Conservation (phyloP, 306 rosid species). For the Trifolium subterraneum region DNA sequence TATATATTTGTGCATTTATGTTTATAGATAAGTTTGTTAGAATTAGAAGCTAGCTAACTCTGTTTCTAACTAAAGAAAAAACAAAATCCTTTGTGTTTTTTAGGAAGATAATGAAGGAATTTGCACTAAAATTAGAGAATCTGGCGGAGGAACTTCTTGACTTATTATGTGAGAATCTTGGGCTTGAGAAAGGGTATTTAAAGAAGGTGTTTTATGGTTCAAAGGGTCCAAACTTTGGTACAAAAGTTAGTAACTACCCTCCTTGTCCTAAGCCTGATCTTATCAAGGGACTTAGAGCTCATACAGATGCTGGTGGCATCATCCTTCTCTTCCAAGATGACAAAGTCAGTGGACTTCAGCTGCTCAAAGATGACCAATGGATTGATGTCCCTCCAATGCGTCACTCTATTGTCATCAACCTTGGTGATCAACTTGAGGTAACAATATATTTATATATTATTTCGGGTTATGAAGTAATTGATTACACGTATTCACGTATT, state of each 20-base stretch:
- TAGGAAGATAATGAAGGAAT: slow-evolving; percentile 82
- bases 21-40: not conserved
- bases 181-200: slow-evolving; percentile 84
- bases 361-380: slow-evolving; percentile 89
- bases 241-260: slow-evolving; percentile 95
- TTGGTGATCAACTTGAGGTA: slow-evolving; percentile 99
- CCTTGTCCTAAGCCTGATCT: slow-evolving; percentile 95
- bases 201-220: slow-evolving; percentile 80
- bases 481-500: not conserved
- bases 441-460: not conserved
- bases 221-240: slow-evolving; percentile 89
- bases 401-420: slow-evolving; percentile 94
- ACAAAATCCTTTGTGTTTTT: not conserved
- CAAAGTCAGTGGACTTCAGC: slow-evolving; percentile 96
- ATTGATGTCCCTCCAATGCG: slow-evolving; percentile 92
- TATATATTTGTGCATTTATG: not conserved
- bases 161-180: slow-evolving; percentile 88
- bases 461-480: too few species aligned
- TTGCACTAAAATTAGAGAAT: slow-evolving; percentile 66
- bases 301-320: slow-evolving; percentile 98
- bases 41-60: not conserved
- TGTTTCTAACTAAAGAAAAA: slow-evolving; percentile 6
- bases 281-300: slow-evolving; percentile 92
- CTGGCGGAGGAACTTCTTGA: slow-evolving; percentile 84
- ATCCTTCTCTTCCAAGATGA: slow-evolving; percentile 93